Evolutionary conservation across 2,329 filamentous ascomycete species (phyloP).

Genomic region (Harringtonia aguacate): DNA sequence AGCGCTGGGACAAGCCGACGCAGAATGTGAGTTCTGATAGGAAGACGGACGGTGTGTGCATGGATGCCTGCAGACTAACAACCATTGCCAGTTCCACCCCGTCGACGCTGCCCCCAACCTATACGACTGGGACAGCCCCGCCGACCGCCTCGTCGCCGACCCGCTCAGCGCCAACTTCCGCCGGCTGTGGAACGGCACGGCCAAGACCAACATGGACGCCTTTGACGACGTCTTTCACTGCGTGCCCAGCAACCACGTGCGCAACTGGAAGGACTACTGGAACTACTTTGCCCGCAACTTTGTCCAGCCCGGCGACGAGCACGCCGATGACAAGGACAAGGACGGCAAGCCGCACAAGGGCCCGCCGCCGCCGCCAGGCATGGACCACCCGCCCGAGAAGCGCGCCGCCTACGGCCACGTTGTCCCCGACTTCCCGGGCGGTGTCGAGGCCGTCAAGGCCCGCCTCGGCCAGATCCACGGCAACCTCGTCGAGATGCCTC

Average conservation of each 20-base stretch:
- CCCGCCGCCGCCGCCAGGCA: no score
- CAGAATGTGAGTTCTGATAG: conserved; percentile 60
- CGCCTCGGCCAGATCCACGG: conserved; percentile 56
- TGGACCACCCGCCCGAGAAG: no score
- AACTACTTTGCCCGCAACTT: conserved; percentile 60
- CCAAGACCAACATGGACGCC: conserved; percentile 66
- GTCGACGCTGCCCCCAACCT: conserved; percentile 57
- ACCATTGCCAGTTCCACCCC: conserved; percentile 46
- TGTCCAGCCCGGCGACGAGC: conserved; percentile 38
- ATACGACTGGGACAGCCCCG: conserved; percentile 59
- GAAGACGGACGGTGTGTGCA: no score
- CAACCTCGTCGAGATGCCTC: conserved; percentile 78
- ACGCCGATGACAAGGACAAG: conserved; percentile 28
- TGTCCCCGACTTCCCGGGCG: conserved; percentile 65
- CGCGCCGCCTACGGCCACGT: conserved; percentile 62
- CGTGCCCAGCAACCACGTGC: conserved; percentile 58
- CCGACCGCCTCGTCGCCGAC: conserved; percentile 61
- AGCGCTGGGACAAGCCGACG: conserved; percentile 56
- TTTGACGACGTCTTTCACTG: conserved; percentile 76
- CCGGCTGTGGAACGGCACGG: conserved; percentile 61
- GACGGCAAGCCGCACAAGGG: conserved; percentile 25
- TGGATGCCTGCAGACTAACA: neutral
- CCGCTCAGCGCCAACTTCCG: conserved; percentile 60
- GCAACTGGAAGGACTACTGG: conserved; percentile 64
- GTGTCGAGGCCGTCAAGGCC: conserved; percentile 59